Conservation (phyloP, 1,139 yeast genomes). For the Blastobotrys arbuscula region DNA sequence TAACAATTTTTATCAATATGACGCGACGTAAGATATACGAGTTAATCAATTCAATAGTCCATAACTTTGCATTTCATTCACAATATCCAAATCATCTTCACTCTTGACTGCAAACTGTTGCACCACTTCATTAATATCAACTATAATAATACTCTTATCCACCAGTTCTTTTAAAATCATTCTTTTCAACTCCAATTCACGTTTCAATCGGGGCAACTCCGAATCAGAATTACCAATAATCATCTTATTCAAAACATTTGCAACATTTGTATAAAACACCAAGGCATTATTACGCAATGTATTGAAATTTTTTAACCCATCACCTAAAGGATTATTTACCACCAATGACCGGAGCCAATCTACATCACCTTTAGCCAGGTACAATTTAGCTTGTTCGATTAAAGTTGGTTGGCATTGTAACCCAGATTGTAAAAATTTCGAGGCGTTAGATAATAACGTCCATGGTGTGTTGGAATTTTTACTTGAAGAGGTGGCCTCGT, state of each 20-base stretch:
- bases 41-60: background rate
- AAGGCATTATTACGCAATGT: constrained; percentile 23
- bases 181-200: constrained; percentile 17
- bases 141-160: background rate
- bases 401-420: background rate
- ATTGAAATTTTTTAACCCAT: constrained; percentile 15
- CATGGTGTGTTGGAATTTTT: constrained; percentile 6
- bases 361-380: constrained; percentile 26
- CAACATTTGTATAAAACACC: constrained; percentile 24
- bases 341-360: constrained; percentile 24
- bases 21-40: too few relatives aligned
- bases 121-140: background rate
- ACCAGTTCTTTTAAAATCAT: background rate
- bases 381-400: constrained; percentile 15
- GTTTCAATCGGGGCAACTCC: constrained; percentile 17
- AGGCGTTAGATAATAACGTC: constrained; percentile 16
- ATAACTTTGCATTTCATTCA: background rate
- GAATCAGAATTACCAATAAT: constrained; percentile 12
- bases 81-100: background rate
- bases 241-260: constrained; percentile 12
- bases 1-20: too few relatives aligned
- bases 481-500: constrained; percentile 15
- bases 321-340: background rate
- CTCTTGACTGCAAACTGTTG: background rate
- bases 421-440: constrained; percentile 12